Evolutionary conservation across 1,139 yeast species (phyloP), one percentile per base, ranked within the genome.

Genomic region (Lodderomyces jiufengensis): DNA sequence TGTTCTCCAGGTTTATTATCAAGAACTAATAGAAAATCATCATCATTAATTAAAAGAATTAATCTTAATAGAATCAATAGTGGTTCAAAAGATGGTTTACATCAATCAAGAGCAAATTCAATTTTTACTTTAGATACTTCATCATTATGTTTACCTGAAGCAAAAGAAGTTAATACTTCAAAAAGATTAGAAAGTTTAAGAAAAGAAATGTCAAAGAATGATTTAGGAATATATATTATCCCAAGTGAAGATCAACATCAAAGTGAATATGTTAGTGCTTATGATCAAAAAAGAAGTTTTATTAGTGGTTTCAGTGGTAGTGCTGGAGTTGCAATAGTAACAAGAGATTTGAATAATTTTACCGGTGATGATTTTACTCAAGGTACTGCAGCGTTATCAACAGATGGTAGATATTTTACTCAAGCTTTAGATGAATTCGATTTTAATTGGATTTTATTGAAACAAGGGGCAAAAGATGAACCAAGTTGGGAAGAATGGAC

Each of bases 211-310:
- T 73, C 72, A 32, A 68, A 70, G 35, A 60, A 76, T 46, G 78
- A 78, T 44, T 55, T 92, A 37, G 92, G 84, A 9, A 80, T 85
- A 37, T 92, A 92, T 55, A 70, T 92, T 36, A 76, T 92, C 8
- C 95, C 96, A 10, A 81, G 94, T 29, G 96, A 87, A 59, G 98
- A 92, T 58, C 95, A 84, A 47, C 98, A 92, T 60, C 95, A 86
- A 63, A 80, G 88, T 16, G 97, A 92, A 61, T 92, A 90, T 51
- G 94, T 88, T 14, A 73, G 92, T 1, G 62, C 74, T 3, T 73
- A 76, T 27, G 97, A 92, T 58, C 90, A 86, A 61, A 80, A 92
- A 52, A 73, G 97, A 49, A 77, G 80, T 37, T 90, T 84, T 49
- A 84, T 92, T 33, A 79, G 92, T 18, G 95, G 95, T 0, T 92